phyloP scores from a whole-genome alignment of 2,329 filamentous ascomycete species.

The Talaromyces piceae region DNA sequence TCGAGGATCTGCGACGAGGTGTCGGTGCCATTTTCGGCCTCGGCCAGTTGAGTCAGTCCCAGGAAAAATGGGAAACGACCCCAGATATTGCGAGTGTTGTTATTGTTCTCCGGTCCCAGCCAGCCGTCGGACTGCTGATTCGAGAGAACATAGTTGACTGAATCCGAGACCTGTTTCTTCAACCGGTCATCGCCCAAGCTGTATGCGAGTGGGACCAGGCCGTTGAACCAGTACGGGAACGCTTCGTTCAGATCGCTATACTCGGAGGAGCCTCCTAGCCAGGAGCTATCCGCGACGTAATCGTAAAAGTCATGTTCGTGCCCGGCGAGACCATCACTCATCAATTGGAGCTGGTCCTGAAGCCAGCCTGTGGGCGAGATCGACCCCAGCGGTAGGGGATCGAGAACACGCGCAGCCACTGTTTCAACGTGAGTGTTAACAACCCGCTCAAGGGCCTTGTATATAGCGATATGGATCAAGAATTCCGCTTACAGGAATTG shows the following conservation, averaged over 20 bases:
- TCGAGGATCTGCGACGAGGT: slow-evolving; percentile 40
- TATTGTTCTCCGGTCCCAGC: slow-evolving; percentile 47
- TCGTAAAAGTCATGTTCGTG: slow-evolving; percentile 50
- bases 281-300: slow-evolving; percentile 45
- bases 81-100: slow-evolving; percentile 45
- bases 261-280: slow-evolving; percentile 46
- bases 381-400: slow-evolving; percentile 39
- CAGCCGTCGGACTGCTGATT: slow-evolving; percentile 49
- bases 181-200: slow-evolving; percentile 41
- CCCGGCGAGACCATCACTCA: slow-evolving; percentile 47
- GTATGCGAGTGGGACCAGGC: slow-evolving; percentile 50
- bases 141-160: slow-evolving; percentile 42
- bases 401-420: slow-evolving; percentile 11
- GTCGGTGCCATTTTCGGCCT: slow-evolving; percentile 38
- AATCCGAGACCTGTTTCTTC: slow-evolving; percentile 42
- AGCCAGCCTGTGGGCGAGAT: slow-evolving; percentile 48
- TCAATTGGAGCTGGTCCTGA: slow-evolving; percentile 42
- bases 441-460: neutral
- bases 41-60: slow-evolving; percentile 42
- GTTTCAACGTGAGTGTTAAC: neutral
- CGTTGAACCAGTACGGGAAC: slow-evolving; percentile 54
- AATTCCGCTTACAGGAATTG: slow-evolving; percentile 1
- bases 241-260: slow-evolving; percentile 50
- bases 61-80: slow-evolving; percentile 46
- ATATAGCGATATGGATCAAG: neutral